Evolutionary conservation across 345 rosid species (phyloP).

Genomic region (Cochlearia excelsa): DNA sequence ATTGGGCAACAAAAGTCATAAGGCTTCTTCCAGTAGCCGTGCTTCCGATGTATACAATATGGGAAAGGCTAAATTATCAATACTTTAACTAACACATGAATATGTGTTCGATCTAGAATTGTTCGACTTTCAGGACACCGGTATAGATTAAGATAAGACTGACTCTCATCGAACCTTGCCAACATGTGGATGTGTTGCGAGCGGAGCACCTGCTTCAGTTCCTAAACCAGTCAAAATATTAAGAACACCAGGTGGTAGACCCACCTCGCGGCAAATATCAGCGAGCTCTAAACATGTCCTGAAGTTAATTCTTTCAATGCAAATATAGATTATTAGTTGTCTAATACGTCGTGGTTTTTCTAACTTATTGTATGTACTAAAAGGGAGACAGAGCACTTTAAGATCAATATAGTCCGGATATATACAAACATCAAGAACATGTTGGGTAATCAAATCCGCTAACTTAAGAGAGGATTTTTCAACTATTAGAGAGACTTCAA

Average conservation of each 20-base stretch:
- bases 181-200: constrained; percentile 85
- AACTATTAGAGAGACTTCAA: neutral
- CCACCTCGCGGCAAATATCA: constrained; percentile 80
- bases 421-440: constrained; percentile 1
- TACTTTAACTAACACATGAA: constrained; percentile 16
- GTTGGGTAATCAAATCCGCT: neutral
- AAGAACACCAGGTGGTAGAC: constrained; percentile 95
- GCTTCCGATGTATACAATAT: constrained; percentile 97
- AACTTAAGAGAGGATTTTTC: constrained; percentile 7
- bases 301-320: constrained; percentile 63
- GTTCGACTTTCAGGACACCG: constrained; percentile 23
- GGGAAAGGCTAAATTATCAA: constrained; percentile 27
- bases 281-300: constrained; percentile 99
- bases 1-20: constrained; percentile 79
- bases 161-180: constrained; percentile 62
- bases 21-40: constrained; percentile 77
- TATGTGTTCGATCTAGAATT: constrained; percentile 1
- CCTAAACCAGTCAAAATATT: constrained; percentile 94
- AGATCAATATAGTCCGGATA: constrained; percentile 11
- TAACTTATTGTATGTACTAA: neutral
- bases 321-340: constrained; percentile 19
- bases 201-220: constrained; percentile 93
- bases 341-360: constrained; percentile 1
- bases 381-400: constrained; percentile 2
- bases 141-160: constrained; percentile 8